Evolutionary conservation across 2,329 filamentous ascomycete species (phyloP).

Genomic region (Scolecobasidium constrictum): DNA sequence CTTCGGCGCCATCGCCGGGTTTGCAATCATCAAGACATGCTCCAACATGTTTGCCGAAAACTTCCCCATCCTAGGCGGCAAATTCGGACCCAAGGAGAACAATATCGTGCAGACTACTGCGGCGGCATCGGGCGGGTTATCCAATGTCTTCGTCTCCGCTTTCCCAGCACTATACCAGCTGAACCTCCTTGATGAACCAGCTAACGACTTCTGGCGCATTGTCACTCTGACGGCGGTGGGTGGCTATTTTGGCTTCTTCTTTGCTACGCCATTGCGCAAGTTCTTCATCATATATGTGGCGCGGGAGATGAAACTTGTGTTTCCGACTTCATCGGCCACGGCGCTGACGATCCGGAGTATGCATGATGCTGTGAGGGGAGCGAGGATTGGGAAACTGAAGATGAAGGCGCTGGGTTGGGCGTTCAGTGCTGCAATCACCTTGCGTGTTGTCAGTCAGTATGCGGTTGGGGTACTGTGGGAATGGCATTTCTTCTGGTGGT

Average conservation of each 20-base stretch:
- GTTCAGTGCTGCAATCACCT: conserved; percentile 39
- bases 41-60: conserved; percentile 35
- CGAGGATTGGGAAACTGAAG: conserved; percentile 42
- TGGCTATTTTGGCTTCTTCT: conserved; percentile 54
- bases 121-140: conserved; percentile 47
- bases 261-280: conserved; percentile 51
- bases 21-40: conserved; percentile 46
- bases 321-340: conserved; percentile 49
- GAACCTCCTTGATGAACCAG: conserved; percentile 38
- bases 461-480: conserved; percentile 50
- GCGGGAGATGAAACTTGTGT: conserved; percentile 47
- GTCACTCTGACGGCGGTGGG: conserved; percentile 51
- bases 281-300: conserved; percentile 59
- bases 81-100: conserved; percentile 52
- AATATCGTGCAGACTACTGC: conserved; percentile 51
- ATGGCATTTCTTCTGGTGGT: conserved; percentile 40
- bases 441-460: conserved; percentile 49
- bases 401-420: conserved; percentile 43
- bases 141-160: conserved; percentile 47
- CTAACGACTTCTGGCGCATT: conserved; percentile 46
- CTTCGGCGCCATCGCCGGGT: conserved; percentile 44
- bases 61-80: conserved; percentile 42
- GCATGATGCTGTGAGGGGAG: conserved; percentile 45
- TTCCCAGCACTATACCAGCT: conserved; percentile 51
- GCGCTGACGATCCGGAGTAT: conserved; percentile 53